These are phyloP conservation scores for Parietichytrium sp. DNA, from an alignment of 108 stramenopile species.

Conservation along the genomic window DNA sequence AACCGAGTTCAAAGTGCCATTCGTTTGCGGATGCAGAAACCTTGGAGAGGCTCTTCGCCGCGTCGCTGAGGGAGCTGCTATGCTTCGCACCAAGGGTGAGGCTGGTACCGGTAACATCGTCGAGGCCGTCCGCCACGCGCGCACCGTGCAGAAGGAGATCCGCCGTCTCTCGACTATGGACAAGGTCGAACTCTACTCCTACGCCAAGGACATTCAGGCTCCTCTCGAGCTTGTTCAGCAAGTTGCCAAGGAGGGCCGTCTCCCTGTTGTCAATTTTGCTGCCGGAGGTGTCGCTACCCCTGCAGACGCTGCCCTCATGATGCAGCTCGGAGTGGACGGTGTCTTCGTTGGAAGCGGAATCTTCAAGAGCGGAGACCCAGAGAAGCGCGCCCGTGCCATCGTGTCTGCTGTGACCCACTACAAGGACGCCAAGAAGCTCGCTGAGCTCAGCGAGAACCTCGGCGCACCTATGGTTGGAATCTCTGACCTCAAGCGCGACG, in stretches of 20 bases:
- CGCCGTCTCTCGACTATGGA: slow-evolving; percentile 75
- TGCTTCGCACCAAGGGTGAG: slow-evolving; percentile 99
- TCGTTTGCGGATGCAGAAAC: slow-evolving; percentile 98
- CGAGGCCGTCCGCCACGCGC: slow-evolving; percentile 93
- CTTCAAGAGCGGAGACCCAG: slow-evolving; percentile 90
- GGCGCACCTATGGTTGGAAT: slow-evolving; percentile 98
- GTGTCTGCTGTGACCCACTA: slow-evolving; percentile 93
- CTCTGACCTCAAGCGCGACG: slow-evolving; percentile 87
- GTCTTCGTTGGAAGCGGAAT: slow-evolving; percentile 98
- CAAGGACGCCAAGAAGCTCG: slow-evolving; percentile 92
- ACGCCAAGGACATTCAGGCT: slow-evolving; percentile 89
- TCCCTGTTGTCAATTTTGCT: slow-evolving; percentile 98
- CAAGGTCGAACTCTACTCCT: slow-evolving; percentile 94
- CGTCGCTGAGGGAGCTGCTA: slow-evolving; percentile 93
- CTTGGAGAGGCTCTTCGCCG: slow-evolving; percentile 95
- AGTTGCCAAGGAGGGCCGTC: slow-evolving; percentile 81
- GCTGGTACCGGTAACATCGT: slow-evolving; percentile 99
- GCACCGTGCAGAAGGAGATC: slow-evolving; percentile 84
- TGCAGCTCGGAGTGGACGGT: slow-evolving; percentile 98
- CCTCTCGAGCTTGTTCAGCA: slow-evolving; percentile 85
- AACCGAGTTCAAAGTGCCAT: slow-evolving; percentile 90
- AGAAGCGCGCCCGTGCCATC: slow-evolving; percentile 88
- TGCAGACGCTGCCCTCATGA: slow-evolving; percentile 98
- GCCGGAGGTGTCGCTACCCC: slow-evolving; percentile 98
- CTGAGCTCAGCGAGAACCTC: slow-evolving; percentile 87